Conservation (phyloP, 495 filamentous ascomycete genomes). For the Penicillium lagena region DNA sequence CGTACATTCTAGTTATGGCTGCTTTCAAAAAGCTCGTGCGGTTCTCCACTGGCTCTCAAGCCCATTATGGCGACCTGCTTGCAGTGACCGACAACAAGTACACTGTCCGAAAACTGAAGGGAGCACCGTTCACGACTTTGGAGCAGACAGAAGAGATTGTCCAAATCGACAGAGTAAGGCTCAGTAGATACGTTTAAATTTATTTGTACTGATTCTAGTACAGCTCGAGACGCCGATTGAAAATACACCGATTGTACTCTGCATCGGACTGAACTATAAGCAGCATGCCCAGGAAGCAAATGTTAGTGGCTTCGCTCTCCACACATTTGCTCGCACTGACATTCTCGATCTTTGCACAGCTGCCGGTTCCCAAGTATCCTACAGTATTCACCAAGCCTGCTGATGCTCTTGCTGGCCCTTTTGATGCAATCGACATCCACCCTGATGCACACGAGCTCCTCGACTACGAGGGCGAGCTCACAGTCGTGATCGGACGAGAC, state of each 20-base stretch:
- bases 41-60: conserved; percentile 2
- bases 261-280: conserved; percentile 68
- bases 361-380: conserved; percentile 56
- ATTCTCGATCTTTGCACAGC: neutral
- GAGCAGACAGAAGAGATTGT: conserved; percentile 1
- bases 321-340: too few relatives aligned
- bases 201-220: too few relatives aligned
- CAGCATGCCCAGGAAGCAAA: conserved; percentile 63
- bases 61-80: conserved; percentile 12
- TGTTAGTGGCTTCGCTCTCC: conserved; percentile 26
- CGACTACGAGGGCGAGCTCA: conserved; percentile 73
- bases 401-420: conserved; percentile 57
- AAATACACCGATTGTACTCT: conserved; percentile 39
- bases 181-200: too few relatives aligned
- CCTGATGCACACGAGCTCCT: conserved; percentile 31
- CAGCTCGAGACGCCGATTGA: conserved; percentile 5
- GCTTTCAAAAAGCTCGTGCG: conserved; percentile 12
- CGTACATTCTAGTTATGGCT: neutral
- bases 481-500: conserved; percentile 57
- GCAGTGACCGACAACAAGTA: neutral
- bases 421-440: conserved; percentile 50
- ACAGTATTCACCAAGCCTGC: conserved; percentile 68
- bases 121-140: conserved; percentile 4
- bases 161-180: neutral
- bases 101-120: conserved; percentile 6